These are phyloP conservation scores for Boletales sp. DNA, from an alignment of 768 basidiomycete species.

Conservation along the genomic window DNA sequence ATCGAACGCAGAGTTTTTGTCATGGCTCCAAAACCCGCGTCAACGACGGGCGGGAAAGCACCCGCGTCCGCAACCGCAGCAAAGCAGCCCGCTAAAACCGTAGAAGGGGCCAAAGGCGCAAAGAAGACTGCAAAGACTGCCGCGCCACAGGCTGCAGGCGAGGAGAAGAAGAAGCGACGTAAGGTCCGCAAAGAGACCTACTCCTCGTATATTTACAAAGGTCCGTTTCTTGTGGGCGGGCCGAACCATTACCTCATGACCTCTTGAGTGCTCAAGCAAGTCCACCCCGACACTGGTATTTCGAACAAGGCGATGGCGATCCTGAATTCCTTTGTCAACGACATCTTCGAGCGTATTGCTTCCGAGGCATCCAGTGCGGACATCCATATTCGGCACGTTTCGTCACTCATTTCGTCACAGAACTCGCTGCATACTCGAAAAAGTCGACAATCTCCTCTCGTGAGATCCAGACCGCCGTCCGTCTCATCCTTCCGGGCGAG, in stretches of 20 bases:
- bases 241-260: not conserved
- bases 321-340: constrained; percentile 93
- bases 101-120: constrained; percentile 59
- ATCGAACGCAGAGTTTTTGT: constrained; percentile 1
- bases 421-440: constrained; percentile 96
- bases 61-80: constrained; percentile 55
- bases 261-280: constrained; percentile 82
- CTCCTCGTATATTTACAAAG: constrained; percentile 91
- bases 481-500: constrained; percentile 94
- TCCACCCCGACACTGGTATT: constrained; percentile 98
- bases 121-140: constrained; percentile 67
- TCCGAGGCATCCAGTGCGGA: constrained; percentile 81
- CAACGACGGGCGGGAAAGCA: constrained; percentile 65
- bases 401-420: constrained; percentile 35
- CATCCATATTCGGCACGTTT: not conserved
- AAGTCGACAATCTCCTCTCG: constrained; percentile 98
- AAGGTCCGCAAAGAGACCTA: constrained; percentile 90
- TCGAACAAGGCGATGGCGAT: constrained; percentile 99
- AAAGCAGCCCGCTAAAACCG: constrained; percentile 61
- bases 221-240: constrained; percentile 32
- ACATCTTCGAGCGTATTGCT: constrained; percentile 93
- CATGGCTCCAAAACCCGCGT: constrained; percentile 63
- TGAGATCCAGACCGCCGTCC: constrained; percentile 96
- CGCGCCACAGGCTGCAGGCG: constrained; percentile 55
- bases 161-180: constrained; percentile 86